These are phyloP conservation scores for Excoecaria agallocha DNA, from an alignment of 345 rosid species.

Conservation along the genomic window DNA sequence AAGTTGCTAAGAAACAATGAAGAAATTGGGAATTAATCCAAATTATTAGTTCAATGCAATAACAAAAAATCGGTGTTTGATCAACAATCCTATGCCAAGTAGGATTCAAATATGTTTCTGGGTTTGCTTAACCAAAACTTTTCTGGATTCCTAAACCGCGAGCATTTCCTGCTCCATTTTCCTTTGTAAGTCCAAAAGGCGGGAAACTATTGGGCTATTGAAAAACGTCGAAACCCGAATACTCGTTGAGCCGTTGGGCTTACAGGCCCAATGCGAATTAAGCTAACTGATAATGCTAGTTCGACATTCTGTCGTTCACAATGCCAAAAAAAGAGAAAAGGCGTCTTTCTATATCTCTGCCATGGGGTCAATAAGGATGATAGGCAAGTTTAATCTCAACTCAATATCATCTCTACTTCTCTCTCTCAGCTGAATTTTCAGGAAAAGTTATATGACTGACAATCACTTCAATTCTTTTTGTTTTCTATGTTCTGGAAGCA, in stretches of 20 bases:
- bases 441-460: conserved; percentile 10
- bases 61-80: too few species aligned
- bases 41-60: too few species aligned
- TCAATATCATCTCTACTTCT: background rate
- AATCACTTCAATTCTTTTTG: background rate
- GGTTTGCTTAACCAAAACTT: too few species aligned
- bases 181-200: background rate
- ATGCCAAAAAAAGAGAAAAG: too few species aligned
- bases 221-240: background rate
- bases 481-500: conserved; percentile 27
- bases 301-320: background rate
- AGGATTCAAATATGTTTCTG: too few species aligned
- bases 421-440: background rate
- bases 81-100: too few species aligned
- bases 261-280: background rate
- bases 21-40: too few species aligned
- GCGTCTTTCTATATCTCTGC: background rate
- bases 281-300: background rate
- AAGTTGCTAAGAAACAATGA: too few species aligned
- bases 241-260: background rate
- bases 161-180: too few species aligned
- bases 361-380: conserved; percentile 72
- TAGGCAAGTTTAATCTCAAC: conserved; percentile 59
- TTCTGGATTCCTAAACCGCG: too few species aligned
- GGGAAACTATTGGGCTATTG: background rate